A percentile compares a stretch with the other conserved stretches of the same genome.
These are phyloP conservation scores for Glycine soja DNA, from an alignment of 306 rosid species.

Conservation along the genomic window DNA sequence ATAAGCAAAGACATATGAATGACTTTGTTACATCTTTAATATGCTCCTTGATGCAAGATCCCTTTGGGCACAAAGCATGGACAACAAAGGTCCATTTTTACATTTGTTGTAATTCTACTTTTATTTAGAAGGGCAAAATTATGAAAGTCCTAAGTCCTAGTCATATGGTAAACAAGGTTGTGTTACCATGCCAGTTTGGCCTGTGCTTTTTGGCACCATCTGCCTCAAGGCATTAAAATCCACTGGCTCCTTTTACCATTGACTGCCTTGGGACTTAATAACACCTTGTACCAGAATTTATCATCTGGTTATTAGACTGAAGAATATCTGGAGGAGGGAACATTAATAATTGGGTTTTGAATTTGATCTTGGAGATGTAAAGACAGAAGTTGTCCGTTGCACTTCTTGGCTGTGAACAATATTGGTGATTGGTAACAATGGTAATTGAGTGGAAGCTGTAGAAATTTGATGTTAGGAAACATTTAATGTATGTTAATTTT, in stretches of 20 bases:
- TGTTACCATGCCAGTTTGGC: neutral
- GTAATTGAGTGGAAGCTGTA: neutral
- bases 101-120: neutral
- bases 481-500: too few relatives aligned
- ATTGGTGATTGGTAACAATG: neutral
- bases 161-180: neutral
- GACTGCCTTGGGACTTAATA: neutral
- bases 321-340: neutral
- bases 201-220: neutral
- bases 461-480: constrained; percentile 1
- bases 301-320: neutral
- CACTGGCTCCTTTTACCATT: neutral
- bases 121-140: neutral
- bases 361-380: constrained; percentile 6
- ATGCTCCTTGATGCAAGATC: neutral
- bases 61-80: neutral
- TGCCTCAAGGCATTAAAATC: neutral
- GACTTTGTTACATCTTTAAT: neutral
- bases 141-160: neutral
- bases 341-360: neutral
- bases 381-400: neutral
- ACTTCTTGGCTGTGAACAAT: neutral
- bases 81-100: neutral
- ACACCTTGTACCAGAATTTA: neutral
- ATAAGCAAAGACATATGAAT: neutral